Evolutionary conservation across 1,284 basidiomycete species (phyloP), one percentile per base, ranked within the genome.

Genomic region (Rhodotorula sp.): DNA sequence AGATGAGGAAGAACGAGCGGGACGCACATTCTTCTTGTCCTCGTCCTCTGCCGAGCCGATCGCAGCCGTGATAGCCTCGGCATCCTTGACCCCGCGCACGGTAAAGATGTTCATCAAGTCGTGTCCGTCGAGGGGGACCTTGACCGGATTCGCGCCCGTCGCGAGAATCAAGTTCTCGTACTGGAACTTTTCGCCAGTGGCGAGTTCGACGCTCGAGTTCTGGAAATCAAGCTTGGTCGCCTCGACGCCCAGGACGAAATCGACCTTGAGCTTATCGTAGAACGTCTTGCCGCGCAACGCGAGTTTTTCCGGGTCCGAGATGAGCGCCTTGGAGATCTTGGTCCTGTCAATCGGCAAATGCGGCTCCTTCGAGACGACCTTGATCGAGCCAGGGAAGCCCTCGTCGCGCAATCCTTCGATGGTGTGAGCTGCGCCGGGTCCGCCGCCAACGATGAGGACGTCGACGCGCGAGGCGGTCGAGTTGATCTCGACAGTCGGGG

Each of bases 331-430:
- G 82, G 91, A 94, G 70, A 96, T 84, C 82, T 91, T 94, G 56
- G 93, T 92, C 67, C 90, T 85, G 81, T 97, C 94, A 76, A 96
- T 91, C 2, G 94, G 93, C 22, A 89, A 85, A 79, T 94, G 83
- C 17, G 84, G 82, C 81, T 97, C 94, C 77, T 89, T 88, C 29
- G 89, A 88, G 30, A 96, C 80, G 59, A 96, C 82, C 3, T 88
- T 91, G 78, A 97, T 91, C 13, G 86, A 84, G 27, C 87, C 89
- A 51, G 84, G 83, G 82, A 88, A 96, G 30, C 89, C 89, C 77
- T 90, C 89, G 85, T 92, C 90, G 71, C 93, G 84, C 76, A 96
- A 82, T 78, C 89, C 90, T 80, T 95, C 92, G 62, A 94, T 84
- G 13, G 88, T 85, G 73, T 91, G 86, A 78, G 91, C 88, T 27